phyloP scores from a whole-genome alignment of 441 rosid genomes.

The Populus hybrid region DNA sequence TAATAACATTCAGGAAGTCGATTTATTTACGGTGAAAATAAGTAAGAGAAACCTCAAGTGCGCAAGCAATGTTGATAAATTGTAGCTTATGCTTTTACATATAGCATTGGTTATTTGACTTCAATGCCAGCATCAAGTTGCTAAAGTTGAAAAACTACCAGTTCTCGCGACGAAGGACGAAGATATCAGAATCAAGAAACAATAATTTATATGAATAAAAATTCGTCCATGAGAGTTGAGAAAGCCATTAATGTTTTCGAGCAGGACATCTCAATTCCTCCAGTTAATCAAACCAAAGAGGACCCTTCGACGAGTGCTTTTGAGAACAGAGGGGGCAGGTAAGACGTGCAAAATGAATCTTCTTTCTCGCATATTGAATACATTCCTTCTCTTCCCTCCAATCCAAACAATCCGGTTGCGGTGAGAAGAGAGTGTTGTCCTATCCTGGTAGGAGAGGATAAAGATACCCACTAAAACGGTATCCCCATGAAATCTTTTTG shows the following conservation, averaged over 20 bases:
- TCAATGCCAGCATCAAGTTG: background rate
- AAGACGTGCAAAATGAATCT: too few species aligned
- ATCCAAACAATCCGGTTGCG: too few species aligned
- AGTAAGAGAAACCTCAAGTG: background rate
- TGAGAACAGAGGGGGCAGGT: too few species aligned
- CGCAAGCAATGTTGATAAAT: background rate
- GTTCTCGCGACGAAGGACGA: background rate
- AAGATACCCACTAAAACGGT: background rate
- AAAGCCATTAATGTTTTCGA: background rate
- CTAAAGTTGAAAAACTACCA: background rate
- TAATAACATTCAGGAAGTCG: background rate
- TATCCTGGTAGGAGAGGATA: background rate
- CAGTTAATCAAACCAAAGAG: background rate
- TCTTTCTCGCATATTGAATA: too few species aligned
- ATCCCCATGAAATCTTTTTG: too few species aligned
- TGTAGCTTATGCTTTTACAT: background rate
- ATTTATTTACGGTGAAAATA: background rate
- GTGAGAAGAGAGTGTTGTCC: too few species aligned
- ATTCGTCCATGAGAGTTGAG: background rate
- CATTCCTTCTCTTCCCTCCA: too few species aligned
- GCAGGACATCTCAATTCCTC: background rate
- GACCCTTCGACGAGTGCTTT: too few species aligned
- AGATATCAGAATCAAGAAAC: background rate
- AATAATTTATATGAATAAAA: background rate
- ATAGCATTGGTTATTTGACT: background rate